Evolutionary conservation across 2,329 filamentous ascomycete species (phyloP).

Genomic region (Fusarium foetens): DNA sequence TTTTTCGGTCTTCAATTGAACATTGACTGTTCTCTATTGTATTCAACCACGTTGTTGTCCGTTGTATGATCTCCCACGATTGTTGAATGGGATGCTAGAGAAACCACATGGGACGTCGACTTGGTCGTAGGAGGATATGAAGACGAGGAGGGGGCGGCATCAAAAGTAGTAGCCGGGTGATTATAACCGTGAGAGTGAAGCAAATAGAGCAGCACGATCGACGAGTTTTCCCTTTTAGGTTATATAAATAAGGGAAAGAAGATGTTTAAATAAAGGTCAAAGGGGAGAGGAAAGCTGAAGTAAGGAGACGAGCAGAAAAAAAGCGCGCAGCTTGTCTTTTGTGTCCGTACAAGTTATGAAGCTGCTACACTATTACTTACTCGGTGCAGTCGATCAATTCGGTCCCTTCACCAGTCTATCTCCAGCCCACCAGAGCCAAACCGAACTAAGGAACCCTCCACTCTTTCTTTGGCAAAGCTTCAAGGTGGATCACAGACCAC

Average conservation of each 20-base stretch:
- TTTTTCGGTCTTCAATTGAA: conserved; percentile 10
- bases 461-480: conserved; percentile 10
- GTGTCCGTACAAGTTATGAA: conserved; percentile 43
- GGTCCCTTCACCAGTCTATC: conserved; percentile 33
- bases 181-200: conserved; percentile 21
- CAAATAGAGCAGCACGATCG: conserved; percentile 12
- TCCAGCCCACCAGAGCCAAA: conserved; percentile 32
- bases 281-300: conserved; percentile 6
- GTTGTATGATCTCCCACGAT: conserved; percentile 7
- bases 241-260: conserved; percentile 7
- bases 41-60: background rate
- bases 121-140: conserved; percentile 29
- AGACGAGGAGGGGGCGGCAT: conserved; percentile 35
- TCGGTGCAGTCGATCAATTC: conserved; percentile 30
- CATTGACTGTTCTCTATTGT: conserved; percentile 1
- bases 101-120: conserved; percentile 26
- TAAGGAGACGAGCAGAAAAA: conserved; percentile 27
- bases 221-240: background rate
- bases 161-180: conserved; percentile 24
- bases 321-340: conserved; percentile 45
- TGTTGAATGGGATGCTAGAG: conserved; percentile 12
- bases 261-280: conserved; percentile 1
- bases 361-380: conserved; percentile 29
- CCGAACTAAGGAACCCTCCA: conserved; percentile 33
- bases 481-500: conserved; percentile 27